A percentile compares a stretch with the other conserved stretches of the same genome.
Conservation (phyloP, 306 rosid genomes). For the Prunus persica region DNA sequence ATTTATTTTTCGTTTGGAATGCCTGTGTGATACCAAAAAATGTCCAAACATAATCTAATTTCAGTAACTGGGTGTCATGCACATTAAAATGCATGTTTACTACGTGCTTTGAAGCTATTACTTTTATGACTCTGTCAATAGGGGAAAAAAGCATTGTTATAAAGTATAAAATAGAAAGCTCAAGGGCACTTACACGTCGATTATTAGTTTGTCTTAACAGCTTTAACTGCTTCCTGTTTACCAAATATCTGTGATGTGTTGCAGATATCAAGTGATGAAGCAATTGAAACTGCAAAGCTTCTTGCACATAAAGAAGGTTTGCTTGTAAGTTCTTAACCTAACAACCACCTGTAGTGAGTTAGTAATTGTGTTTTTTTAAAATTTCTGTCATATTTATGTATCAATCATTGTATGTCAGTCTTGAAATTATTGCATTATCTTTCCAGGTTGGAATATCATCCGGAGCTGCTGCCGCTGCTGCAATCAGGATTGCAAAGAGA, state of each 20-base stretch:
- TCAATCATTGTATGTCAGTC: not conserved
- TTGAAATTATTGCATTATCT: constrained; percentile 9
- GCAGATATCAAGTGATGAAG: constrained; percentile 70
- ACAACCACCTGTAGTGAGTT: not conserved
- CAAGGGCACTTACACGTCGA: no score
- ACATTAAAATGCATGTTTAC: no score
- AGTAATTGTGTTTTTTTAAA: not conserved
- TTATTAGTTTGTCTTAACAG: not conserved
- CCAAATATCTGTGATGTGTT: not conserved
- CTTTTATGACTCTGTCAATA: no score
- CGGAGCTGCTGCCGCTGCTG: constrained; percentile 77
- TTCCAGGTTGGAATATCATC: constrained; percentile 74
- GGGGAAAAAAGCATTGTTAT: no score
- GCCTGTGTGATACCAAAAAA: not conserved
- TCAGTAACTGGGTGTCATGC: no score
- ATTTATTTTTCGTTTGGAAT: not conserved
- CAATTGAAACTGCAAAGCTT: constrained; percentile 71
- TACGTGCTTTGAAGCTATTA: no score
- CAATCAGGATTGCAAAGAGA: constrained; percentile 59
- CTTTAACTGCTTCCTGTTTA: not conserved
- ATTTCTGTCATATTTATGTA: not conserved
- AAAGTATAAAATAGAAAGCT: no score
- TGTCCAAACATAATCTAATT: no score
- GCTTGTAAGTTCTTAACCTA: constrained; percentile 55
- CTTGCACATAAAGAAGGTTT: constrained; percentile 74